Percentiles rank a stretch among this genome's conserved stretches.
Evolutionary conservation across 768 basidiomycete genomes (phyloP).

Genomic region (Rubroboletus pulcherrimus): DNA sequence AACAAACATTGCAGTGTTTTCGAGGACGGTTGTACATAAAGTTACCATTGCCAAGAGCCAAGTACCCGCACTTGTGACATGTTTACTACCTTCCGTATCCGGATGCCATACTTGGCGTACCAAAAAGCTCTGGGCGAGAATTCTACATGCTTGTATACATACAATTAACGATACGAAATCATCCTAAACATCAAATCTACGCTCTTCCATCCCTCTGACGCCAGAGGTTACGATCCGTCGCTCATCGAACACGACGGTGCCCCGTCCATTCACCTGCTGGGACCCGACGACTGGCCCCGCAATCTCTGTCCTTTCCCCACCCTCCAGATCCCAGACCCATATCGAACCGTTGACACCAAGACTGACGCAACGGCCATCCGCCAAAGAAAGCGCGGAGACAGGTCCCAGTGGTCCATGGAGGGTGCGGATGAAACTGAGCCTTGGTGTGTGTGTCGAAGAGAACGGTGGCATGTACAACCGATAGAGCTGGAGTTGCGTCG

Average conservation of each 20-base stretch:
- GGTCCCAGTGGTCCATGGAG: constrained; percentile 68
- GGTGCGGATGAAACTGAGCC: constrained; percentile 67
- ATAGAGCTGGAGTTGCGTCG: constrained; percentile 67
- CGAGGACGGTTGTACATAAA: neutral
- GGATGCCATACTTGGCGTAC: neutral
- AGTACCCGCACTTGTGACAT: neutral
- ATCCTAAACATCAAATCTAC: constrained; percentile 33
- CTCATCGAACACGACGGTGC: constrained; percentile 69
- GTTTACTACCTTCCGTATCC: constrained; percentile 15
- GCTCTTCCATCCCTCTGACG: constrained; percentile 30
- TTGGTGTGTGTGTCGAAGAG: constrained; percentile 52
- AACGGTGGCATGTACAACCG: constrained; percentile 59
- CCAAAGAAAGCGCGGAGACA: constrained; percentile 62
- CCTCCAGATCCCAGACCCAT: constrained; percentile 87
- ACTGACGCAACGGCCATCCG: constrained; percentile 82
- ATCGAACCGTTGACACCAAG: constrained; percentile 67
- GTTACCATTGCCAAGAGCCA: constrained; percentile 13
- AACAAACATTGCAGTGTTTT: neutral
- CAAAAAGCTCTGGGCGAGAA: neutral
- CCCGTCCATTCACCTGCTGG: constrained; percentile 21
- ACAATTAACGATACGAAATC: neutral
- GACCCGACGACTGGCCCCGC: constrained; percentile 34
- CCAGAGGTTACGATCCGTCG: constrained; percentile 58
- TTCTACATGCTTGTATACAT: neutral
- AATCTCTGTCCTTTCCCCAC: constrained; percentile 38